These are phyloP conservation scores for Cyathus striatus DNA, from an alignment of 768 basidiomycete genomes.

Conservation along the genomic window DNA sequence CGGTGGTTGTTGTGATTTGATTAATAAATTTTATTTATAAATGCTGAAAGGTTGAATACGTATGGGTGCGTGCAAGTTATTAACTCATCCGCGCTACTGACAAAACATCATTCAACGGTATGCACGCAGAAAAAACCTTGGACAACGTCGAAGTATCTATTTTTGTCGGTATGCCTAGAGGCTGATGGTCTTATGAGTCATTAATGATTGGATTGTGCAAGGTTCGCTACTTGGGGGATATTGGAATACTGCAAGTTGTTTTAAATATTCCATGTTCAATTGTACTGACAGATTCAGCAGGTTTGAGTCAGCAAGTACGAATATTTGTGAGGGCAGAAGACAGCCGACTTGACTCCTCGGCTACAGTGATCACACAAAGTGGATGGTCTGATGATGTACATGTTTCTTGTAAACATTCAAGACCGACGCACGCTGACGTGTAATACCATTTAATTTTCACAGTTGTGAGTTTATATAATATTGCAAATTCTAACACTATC, in stretches of 20 bases:
- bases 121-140: slow-evolving; percentile 10
- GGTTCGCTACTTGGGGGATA: slow-evolving; percentile 17
- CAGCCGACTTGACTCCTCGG: no score
- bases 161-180: slow-evolving; percentile 9
- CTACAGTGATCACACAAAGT: no score
- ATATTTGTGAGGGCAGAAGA: no score
- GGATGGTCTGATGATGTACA: no score
- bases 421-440: no score
- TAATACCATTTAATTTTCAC: no score
- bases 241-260: slow-evolving; percentile 12
- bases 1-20: neutral
- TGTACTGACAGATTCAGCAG: no score
- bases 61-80: slow-evolving; percentile 12
- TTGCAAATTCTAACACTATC: no score
- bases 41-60: slow-evolving; percentile 12
- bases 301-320: no score
- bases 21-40: neutral
- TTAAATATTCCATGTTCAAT: neutral
- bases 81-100: neutral
- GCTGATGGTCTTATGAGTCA: neutral
- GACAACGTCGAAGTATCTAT: slow-evolving; percentile 18
- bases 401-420: no score
- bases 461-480: no score
- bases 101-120: neutral
- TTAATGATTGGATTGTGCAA: slow-evolving; percentile 1